Evolutionary conservation across 805 yeast genomes (phyloP).

Genomic region (Barnettozyma populi): DNA sequence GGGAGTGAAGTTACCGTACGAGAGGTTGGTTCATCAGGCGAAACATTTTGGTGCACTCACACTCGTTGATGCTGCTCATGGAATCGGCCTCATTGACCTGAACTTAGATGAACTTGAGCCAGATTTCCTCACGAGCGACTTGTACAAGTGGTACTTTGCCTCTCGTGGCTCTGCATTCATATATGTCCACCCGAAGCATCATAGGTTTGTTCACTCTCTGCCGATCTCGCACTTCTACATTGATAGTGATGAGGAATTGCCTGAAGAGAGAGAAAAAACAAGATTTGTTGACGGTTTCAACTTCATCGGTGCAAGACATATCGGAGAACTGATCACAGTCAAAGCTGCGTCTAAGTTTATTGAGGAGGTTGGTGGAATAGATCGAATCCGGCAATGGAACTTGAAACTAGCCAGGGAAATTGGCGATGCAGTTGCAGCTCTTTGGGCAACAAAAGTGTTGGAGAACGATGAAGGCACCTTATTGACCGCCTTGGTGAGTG

Average conservation of each 20-base stretch:
- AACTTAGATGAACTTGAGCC: slow-evolving; percentile 40
- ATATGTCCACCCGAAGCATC: slow-evolving; percentile 40
- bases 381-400: not conserved
- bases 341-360: not conserved
- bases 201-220: not conserved
- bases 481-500: not conserved
- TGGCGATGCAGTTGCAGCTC: not conserved
- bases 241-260: not conserved
- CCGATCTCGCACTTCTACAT: not conserved
- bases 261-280: not conserved
- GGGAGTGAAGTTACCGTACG: not conserved
- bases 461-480: not conserved
- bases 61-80: slow-evolving; percentile 41
- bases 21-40: not conserved
- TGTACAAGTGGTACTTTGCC: slow-evolving; percentile 64
- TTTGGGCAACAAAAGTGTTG: not conserved
- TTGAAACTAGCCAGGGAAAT: not conserved
- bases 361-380: not conserved
- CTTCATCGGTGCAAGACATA: not conserved
- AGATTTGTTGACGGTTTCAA: not conserved
- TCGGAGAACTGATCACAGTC: not conserved
- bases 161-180: slow-evolving; percentile 57
- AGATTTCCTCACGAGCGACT: slow-evolving; percentile 55
- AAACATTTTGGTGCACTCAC: slow-evolving; percentile 22
- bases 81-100: slow-evolving; percentile 49